Base-by-base conservation (phyloP, 257 asterid species). In the Nicotiana paniculata region DNA sequence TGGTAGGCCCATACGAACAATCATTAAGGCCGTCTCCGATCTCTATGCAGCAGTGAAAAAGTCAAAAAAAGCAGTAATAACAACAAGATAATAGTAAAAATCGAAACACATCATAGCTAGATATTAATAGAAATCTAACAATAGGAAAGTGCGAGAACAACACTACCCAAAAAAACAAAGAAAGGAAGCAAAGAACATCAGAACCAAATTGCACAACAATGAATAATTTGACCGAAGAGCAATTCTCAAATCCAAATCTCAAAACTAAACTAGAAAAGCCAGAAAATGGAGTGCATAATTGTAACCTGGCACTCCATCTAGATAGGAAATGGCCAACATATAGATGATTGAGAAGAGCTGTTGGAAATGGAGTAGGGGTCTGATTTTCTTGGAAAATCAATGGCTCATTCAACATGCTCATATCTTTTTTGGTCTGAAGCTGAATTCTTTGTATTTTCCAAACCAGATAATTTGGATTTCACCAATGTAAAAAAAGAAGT, bases 251-350 rank as follows among this genome's bases (percentile, higher is more conserved):
- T 62, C 54, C 28, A 30, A 77, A 16, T 67, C 7, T 30, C 59
- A 37, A 62, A 62, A 2, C 15, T 18, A 35, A 63, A 61, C 53
- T 24, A n/a, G 74, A 77, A 21, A 30, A 63, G 11, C 48, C 35
- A 82, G 28, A 80, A 17, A 46, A 53, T 18, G 33, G 63, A 46
- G 7, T 81, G 4, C 26, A 63, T 21, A 28, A 65, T 2, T 21
- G 15, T 54, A 79, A 95, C 98, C 98, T 96, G 93, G 98, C 96
- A 84, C 97, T 90, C 99, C 99, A 96, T 96, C 99, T 89, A 86
- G 99, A 92, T 77, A 94, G 89, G 83, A 94, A 94, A 87, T 96
- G 99, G 67, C 97, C 99, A 67, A 86, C 70, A 82, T 96, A 96
- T 5, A 96, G 91, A 87, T 88, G 82, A 24, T 84, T 12, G 65